Evolutionary conservation across 225 moss, liverwort and hornwort species (phyloP), one percentile per base, ranked within the genome.

Genomic region (Sphagnum contortum): DNA sequence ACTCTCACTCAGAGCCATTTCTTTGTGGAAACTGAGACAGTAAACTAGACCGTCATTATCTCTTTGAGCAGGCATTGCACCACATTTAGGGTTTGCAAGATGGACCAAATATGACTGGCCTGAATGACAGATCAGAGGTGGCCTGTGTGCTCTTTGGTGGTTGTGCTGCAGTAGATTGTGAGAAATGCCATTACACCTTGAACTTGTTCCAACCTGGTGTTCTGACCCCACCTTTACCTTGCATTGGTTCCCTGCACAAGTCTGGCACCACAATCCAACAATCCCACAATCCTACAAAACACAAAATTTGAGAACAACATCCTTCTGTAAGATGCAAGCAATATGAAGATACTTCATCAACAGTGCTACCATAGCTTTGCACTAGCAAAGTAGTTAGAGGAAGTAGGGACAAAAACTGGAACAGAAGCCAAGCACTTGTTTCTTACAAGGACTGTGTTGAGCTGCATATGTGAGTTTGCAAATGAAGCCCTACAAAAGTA

Each of bases 21-120:
- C 78, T 47, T 80, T 75, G 48, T 84, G 84, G 64, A 84, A 84
- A 55, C 80, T 80, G 57, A 80, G 80, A 71, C 84, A 84, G 55
- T 84, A 84, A 50, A 56, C 77, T 12, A 69, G 61, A 60, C 75
- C 77, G 66, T 84, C 84, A 46, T 71, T 66, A 5, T 75, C 80
- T 44, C 84, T 77, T 69, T 75, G 73, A 61, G 80, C 77, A 64
- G 84, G 77, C 45, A 77, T 60, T 47, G 84, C 77, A 57, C 84
- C 84, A 47, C 84, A 84, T 55, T 84, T 84, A 2, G 84, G 80
- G 12, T 80, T 73, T 71, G 78, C 54, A 62, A 66, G 71, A 56
- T 46, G 76, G 61, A 73, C 77, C 68, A 29, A 64, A 60, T 29
- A 71, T 45, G 9, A 72, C 75, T 71, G 69, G 76, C 51, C 4